phyloP scores from a whole-genome alignment of 805 yeast genomes.

The Pichia deserticola region DNA sequence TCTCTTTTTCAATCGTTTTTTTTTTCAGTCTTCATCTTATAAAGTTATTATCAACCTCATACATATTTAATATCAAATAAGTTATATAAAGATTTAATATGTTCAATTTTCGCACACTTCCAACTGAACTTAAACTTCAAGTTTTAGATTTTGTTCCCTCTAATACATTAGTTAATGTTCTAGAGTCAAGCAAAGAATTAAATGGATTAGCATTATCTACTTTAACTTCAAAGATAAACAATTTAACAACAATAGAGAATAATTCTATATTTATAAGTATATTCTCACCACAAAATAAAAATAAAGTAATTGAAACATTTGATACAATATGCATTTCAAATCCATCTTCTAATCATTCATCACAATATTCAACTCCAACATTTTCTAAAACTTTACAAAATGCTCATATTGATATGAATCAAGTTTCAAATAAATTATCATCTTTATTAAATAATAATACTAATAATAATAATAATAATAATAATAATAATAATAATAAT shows the following conservation, averaged over 20 bases:
- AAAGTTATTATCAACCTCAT: too few relatives aligned
- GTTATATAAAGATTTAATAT: not conserved
- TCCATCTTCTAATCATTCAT: not conserved
- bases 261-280: constrained; percentile 15
- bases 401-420: constrained; percentile 7
- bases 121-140: constrained; percentile 19
- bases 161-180: constrained; percentile 7
- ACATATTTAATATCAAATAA: not conserved
- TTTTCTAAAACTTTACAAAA: not conserved
- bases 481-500: too few relatives aligned
- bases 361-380: not conserved
- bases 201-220: constrained; percentile 7
- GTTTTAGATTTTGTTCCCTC: constrained; percentile 13
- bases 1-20: too few relatives aligned
- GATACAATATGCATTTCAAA: constrained; percentile 17
- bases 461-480: too few relatives aligned
- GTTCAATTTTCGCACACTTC: constrained; percentile 6
- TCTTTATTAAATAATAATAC: not conserved
- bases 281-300: constrained; percentile 23
- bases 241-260: not conserved
- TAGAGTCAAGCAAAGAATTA: constrained; percentile 5
- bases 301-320: constrained; percentile 16
- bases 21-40: too few relatives aligned
- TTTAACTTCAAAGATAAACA: not conserved
- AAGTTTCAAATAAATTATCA: constrained; percentile 9